A percentile compares a stretch with the other conserved stretches of the same genome.
These are phyloP conservation scores for Suillus variegatus DNA, from an alignment of 768 basidiomycete genomes.

Conservation along the genomic window DNA sequence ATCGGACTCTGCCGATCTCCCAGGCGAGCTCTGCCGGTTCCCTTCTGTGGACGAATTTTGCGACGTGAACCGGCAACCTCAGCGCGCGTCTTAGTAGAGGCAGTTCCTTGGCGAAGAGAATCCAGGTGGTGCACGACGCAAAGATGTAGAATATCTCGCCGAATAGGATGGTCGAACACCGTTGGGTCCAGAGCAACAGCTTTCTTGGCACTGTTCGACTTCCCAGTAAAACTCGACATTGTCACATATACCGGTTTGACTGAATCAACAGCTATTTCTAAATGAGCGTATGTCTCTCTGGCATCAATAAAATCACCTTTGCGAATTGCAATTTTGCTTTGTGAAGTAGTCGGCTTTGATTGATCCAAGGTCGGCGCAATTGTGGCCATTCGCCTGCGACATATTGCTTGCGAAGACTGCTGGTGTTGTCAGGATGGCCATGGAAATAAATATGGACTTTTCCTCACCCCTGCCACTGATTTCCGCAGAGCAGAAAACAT, in stretches of 20 bases:
- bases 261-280: constrained; percentile 37
- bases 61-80: constrained; percentile 88
- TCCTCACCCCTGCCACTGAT: constrained; percentile 16
- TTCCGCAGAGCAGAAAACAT: constrained; percentile 24
- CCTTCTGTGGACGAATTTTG: constrained; percentile 93
- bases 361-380: constrained; percentile 10
- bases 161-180: constrained; percentile 89
- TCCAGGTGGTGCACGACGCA: constrained; percentile 90
- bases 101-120: constrained; percentile 87
- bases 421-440: neutral
- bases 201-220: constrained; percentile 41
- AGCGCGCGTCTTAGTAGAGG: constrained; percentile 86
- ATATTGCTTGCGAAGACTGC: constrained; percentile 5
- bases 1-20: constrained; percentile 89
- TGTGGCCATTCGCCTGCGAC: constrained; percentile 15
- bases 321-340: constrained; percentile 5
- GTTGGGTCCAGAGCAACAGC: constrained; percentile 70
- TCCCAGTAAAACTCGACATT: constrained; percentile 56
- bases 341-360: constrained; percentile 3
- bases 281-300: constrained; percentile 13
- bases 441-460: neutral
- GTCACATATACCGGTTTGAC: constrained; percentile 56
- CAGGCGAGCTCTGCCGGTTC: constrained; percentile 84
- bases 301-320: constrained; percentile 20
- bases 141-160: constrained; percentile 90